phyloP scores from a whole-genome alignment of 345 rosid genomes.

The Gossypium australe region DNA sequence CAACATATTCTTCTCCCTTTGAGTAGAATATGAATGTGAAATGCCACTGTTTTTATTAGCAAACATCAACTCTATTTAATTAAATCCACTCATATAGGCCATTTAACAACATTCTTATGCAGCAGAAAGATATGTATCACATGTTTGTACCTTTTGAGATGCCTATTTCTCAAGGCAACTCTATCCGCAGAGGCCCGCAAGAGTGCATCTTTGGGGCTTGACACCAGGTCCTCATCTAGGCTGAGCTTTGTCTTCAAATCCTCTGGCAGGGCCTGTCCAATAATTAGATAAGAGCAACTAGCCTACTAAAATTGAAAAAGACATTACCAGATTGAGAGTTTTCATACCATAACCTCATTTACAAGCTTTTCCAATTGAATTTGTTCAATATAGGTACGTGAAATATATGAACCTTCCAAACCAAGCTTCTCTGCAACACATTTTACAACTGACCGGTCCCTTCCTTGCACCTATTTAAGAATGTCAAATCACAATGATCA shows the following conservation, averaged over 20 bases:
- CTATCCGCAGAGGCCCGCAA: slow-evolving; percentile 64
- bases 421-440: slow-evolving; percentile 68
- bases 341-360: slow-evolving; percentile 78
- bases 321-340: slow-evolving; percentile 4
- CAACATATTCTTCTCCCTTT: slow-evolving; percentile 59
- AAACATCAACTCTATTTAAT: slow-evolving; percentile 13
- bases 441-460: slow-evolving; percentile 63
- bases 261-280: slow-evolving; percentile 68
- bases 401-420: slow-evolving; percentile 70
- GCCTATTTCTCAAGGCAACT: slow-evolving; percentile 64
- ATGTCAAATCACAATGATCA: not conserved
- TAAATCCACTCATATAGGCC: not conserved
- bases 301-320: not conserved
- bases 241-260: slow-evolving; percentile 77
- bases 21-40: slow-evolving; percentile 90
- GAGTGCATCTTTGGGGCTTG: slow-evolving; percentile 82
- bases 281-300: slow-evolving; percentile 17
- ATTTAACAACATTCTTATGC: not conserved
- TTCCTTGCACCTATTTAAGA: slow-evolving; percentile 87
- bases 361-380: slow-evolving; percentile 85
- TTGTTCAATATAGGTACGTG: slow-evolving; percentile 88
- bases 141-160: slow-evolving; percentile 53
- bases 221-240: slow-evolving; percentile 75
- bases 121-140: not conserved
- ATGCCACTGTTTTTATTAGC: slow-evolving; percentile 48